Evolutionary conservation across 352 stramenopile genomes (phyloP).

Genomic region (Phytopythium chamaehyphon): DNA sequence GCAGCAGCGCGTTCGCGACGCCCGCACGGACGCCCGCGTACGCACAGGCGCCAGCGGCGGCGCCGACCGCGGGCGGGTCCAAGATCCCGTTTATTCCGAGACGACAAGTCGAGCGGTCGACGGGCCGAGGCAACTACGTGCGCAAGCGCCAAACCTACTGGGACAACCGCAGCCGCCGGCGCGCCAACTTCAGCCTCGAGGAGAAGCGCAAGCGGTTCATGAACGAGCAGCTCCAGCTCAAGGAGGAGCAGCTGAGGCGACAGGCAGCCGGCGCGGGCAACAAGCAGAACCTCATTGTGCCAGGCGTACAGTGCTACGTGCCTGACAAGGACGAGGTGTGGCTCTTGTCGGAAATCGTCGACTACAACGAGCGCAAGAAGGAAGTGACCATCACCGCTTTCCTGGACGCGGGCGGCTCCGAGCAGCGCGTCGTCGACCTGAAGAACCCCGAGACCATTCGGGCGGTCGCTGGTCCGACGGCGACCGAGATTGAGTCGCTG

Average conservation of each 20-base stretch:
- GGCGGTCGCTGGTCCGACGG: constrained; percentile 64
- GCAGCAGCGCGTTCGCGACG: constrained; percentile 5
- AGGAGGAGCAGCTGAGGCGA: constrained; percentile 71
- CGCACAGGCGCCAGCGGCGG: constrained; percentile 6
- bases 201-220: constrained; percentile 82
- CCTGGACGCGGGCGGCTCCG: constrained; percentile 54
- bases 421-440: constrained; percentile 72
- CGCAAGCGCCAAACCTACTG: constrained; percentile 78
- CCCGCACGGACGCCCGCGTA: constrained; percentile 12
- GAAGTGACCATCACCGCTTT: constrained; percentile 75
- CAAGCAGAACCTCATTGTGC: constrained; percentile 85
- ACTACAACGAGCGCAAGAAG: constrained; percentile 81
- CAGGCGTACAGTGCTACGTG: constrained; percentile 87
- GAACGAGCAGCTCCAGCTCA: constrained; percentile 74
- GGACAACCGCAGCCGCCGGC: constrained; percentile 26
- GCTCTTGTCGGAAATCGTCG: constrained; percentile 76
- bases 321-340: constrained; percentile 86
- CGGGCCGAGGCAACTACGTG: constrained; percentile 63
- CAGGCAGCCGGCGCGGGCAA: constrained; percentile 53
- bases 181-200: constrained; percentile 75
- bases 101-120: constrained; percentile 52
- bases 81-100: constrained; percentile 47
- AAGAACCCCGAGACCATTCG: constrained; percentile 85
- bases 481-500: constrained; percentile 79
- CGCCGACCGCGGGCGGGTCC: constrained; percentile 11